Percentiles rank a stretch among this genome's conserved stretches.
phyloP scores from a whole-genome alignment of 208 protist species.

The Novymonas esmeraldas region DNA sequence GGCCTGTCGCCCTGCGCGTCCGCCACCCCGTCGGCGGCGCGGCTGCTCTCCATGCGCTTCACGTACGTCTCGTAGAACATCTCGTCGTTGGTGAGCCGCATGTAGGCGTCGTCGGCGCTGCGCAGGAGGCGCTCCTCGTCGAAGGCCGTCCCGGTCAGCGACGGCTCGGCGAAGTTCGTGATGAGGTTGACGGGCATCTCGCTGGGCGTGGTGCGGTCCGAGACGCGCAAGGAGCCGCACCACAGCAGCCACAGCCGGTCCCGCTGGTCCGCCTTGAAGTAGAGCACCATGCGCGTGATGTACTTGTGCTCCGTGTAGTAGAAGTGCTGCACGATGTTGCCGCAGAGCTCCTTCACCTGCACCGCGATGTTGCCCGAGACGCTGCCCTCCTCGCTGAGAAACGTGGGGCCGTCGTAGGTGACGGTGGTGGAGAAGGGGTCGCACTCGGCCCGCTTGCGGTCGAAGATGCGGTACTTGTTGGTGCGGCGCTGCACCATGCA shows the following conservation, averaged over 20 bases:
- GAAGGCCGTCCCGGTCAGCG: constrained; percentile 24
- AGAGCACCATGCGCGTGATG: constrained; percentile 91
- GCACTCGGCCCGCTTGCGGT: constrained; percentile 65
- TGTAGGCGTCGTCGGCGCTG: constrained; percentile 55
- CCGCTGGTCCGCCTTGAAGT: constrained; percentile 81
- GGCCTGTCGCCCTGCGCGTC: constrained; percentile 4
- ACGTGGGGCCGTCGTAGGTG: constrained; percentile 86
- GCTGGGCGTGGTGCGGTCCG: constrained; percentile 61
- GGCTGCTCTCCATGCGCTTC: constrained; percentile 28
- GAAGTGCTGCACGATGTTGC: constrained; percentile 86
- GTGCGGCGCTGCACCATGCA: constrained; percentile 87
- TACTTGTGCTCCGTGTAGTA: constrained; percentile 92
- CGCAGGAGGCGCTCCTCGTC: constrained; percentile 63
- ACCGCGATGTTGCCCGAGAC: constrained; percentile 77
- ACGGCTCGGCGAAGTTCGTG: constrained; percentile 72
- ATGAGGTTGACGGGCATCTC: constrained; percentile 86
- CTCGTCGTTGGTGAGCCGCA: constrained; percentile 66
- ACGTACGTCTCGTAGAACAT: constrained; percentile 85
- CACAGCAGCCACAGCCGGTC: constrained; percentile 85
- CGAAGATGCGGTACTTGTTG: constrained; percentile 76
- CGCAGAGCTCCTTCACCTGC: constrained; percentile 79
- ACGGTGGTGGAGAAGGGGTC: constrained; percentile 77
- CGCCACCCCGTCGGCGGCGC: constrained; percentile 19
- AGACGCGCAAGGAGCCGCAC: constrained; percentile 82
- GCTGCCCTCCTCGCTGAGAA: constrained; percentile 77